Conservation (phyloP, 495 filamentous ascomycete genomes). For the Evansstolkia leycettana region DNA sequence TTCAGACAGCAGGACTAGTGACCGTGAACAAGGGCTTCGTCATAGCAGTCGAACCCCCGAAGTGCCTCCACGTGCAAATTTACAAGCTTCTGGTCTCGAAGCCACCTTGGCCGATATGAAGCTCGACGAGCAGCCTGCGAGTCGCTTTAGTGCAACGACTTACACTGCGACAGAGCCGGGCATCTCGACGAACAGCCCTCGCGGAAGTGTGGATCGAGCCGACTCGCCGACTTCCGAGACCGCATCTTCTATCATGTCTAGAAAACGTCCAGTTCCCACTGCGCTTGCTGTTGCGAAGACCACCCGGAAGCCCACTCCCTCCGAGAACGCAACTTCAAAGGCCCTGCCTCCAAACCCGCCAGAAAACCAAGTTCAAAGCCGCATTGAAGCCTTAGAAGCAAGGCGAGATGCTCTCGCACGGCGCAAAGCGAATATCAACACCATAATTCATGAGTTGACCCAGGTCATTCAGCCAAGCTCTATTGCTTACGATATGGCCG, state of each 20-base stretch:
- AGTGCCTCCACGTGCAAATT: conserved; percentile 13
- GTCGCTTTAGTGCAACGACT: conserved; percentile 65
- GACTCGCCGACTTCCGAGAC: conserved; percentile 23
- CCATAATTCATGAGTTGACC: conserved; percentile 60
- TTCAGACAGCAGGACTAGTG: background rate
- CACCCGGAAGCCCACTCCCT: conserved; percentile 40
- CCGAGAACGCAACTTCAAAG: conserved; percentile 40
- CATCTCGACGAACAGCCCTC: conserved; percentile 26
- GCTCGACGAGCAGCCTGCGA: conserved; percentile 37
- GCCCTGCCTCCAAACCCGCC: conserved; percentile 45
- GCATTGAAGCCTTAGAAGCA: conserved; percentile 54
- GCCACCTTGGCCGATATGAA: conserved; percentile 14
- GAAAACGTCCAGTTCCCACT: conserved; percentile 35
- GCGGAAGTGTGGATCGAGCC: conserved; percentile 21
- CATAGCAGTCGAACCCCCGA: conserved; percentile 3
- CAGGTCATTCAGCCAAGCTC: conserved; percentile 44
- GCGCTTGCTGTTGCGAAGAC: conserved; percentile 30
- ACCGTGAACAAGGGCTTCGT: conserved; percentile 1
- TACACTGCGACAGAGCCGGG: conserved; percentile 43
- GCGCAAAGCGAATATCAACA: conserved; percentile 57
- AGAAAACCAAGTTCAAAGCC: conserved; percentile 43
- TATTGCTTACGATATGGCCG: conserved; percentile 41
- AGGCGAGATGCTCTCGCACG: conserved; percentile 51
- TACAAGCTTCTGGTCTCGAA: conserved; percentile 11
- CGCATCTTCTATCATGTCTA: conserved; percentile 31